phyloP scores from a whole-genome alignment of 352 stramenopile genomes.

The Elongisporangium undulatum region DNA sequence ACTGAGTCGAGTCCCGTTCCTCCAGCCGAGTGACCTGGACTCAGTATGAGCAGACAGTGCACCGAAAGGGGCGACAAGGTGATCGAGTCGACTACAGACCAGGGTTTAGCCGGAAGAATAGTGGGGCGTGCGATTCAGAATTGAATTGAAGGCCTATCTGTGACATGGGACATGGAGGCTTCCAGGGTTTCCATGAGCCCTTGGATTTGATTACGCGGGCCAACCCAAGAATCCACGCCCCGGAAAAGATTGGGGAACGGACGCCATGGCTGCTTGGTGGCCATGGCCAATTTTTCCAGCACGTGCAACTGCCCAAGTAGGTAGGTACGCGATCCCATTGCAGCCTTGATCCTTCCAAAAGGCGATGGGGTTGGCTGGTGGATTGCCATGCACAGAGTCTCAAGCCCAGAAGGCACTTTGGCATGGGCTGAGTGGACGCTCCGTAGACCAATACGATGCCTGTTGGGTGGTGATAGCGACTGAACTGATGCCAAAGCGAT shows the following conservation, averaged over 20 bases:
- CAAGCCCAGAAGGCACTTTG: too few species aligned
- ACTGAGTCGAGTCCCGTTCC: background rate
- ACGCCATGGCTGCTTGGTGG: too few species aligned
- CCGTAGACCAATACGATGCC: too few species aligned
- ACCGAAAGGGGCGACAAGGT: background rate
- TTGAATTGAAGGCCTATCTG: background rate
- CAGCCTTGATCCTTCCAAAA: too few species aligned
- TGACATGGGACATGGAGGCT: background rate
- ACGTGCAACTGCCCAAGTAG: background rate
- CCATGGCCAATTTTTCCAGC: background rate
- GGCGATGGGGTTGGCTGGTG: too few species aligned
- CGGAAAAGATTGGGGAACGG: background rate
- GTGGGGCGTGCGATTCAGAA: background rate
- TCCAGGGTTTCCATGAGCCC: too few species aligned
- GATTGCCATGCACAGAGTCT: too few species aligned
- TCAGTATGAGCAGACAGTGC: background rate
- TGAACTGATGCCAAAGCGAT: background rate
- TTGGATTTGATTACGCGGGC: background rate
- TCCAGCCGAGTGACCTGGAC: background rate
- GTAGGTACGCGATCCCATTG: background rate
- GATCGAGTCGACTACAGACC: background rate
- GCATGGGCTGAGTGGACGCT: too few species aligned
- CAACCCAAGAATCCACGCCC: background rate
- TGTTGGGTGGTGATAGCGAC: too few species aligned
- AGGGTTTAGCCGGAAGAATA: background rate